Evolutionary conservation across 2,329 filamentous ascomycete species (phyloP).

Genomic region (Sporothrix euskadiensis): DNA sequence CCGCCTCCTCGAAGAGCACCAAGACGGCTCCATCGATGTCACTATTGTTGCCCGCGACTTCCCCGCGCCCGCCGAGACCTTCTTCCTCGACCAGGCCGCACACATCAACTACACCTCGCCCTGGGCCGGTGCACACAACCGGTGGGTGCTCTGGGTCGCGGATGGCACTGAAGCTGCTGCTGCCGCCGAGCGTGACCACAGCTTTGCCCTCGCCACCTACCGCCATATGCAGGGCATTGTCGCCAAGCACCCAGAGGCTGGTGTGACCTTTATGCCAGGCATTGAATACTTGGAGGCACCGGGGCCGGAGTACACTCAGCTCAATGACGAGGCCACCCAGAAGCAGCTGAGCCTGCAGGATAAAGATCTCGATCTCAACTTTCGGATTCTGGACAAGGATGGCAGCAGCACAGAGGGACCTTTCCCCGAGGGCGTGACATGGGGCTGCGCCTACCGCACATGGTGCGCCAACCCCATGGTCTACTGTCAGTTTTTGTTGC

Average conservation of each 20-base stretch:
- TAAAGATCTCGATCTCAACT: slow-evolving; percentile 42
- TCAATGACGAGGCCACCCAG: slow-evolving; percentile 37
- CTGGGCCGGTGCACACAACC: slow-evolving; percentile 59
- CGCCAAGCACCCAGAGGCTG: slow-evolving; percentile 42
- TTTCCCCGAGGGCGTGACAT: slow-evolving; percentile 43
- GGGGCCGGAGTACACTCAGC: slow-evolving; percentile 41
- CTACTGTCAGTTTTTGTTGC: slow-evolving; percentile 52
- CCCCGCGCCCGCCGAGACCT: slow-evolving; percentile 49
- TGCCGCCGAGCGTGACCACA: slow-evolving; percentile 45
- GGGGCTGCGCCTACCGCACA: slow-evolving; percentile 54
- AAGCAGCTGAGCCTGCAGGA: slow-evolving; percentile 37
- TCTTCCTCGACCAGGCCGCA: slow-evolving; percentile 40
- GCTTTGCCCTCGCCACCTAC: slow-evolving; percentile 47
- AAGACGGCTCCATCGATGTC: slow-evolving; percentile 41
- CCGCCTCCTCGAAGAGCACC: slow-evolving; percentile 43
- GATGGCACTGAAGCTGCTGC: slow-evolving; percentile 35
- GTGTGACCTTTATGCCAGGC: slow-evolving; percentile 52
- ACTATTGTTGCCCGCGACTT: slow-evolving; percentile 51
- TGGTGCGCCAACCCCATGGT: slow-evolving; percentile 58
- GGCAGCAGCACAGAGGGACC: slow-evolving; percentile 32
- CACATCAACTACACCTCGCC: slow-evolving; percentile 58
- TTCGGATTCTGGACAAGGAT: slow-evolving; percentile 41
- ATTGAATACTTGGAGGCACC: slow-evolving; percentile 56
- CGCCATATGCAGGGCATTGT: slow-evolving; percentile 44
- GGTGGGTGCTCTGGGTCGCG: slow-evolving; percentile 48